These are phyloP conservation scores for Letharia columbiana DNA, from an alignment of 495 filamentous ascomycete genomes.

Conservation along the genomic window DNA sequence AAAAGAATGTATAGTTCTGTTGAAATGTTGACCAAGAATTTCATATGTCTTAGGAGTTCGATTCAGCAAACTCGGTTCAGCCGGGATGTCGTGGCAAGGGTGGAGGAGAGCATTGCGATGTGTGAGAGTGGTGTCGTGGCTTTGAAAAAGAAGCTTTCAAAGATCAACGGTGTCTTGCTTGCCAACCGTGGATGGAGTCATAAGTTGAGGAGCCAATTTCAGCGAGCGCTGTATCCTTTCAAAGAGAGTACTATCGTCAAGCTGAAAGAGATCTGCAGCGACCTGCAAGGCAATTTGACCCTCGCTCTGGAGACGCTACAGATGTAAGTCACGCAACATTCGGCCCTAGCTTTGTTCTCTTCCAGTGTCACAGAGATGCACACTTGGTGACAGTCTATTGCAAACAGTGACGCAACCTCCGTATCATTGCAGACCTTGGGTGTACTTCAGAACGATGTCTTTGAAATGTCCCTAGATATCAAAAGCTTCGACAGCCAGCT, in stretches of 20 bases:
- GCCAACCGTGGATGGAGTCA: background rate
- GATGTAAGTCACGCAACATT: background rate
- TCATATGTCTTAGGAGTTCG: conserved; percentile 14
- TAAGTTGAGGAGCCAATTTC: conserved; percentile 6
- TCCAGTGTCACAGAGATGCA: background rate
- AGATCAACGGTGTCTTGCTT: conserved; percentile 13
- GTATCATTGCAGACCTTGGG: background rate
- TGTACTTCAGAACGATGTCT: background rate
- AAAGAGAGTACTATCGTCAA: conserved; percentile 20
- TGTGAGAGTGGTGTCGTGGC: conserved; percentile 9
- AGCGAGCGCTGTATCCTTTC: conserved; percentile 14
- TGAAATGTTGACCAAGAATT: conserved; percentile 13
- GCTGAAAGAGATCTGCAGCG: conserved; percentile 14
- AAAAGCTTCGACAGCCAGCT: background rate
- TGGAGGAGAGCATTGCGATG: conserved; percentile 12
- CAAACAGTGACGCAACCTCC: background rate
- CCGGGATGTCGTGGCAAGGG: conserved; percentile 12
- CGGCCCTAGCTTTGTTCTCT: background rate
- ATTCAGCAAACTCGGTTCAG: conserved; percentile 4
- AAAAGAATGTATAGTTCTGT: conserved; percentile 9
- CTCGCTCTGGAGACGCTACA: conserved; percentile 18
- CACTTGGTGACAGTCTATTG: background rate
- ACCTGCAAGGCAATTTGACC: conserved; percentile 13
- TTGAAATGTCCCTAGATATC: conserved; percentile 1
- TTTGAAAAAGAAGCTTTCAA: conserved; percentile 18